Evolutionary conservation across 176 grass and related monocot genomes (phyloP).

Genomic region (Bromus sterilis): DNA sequence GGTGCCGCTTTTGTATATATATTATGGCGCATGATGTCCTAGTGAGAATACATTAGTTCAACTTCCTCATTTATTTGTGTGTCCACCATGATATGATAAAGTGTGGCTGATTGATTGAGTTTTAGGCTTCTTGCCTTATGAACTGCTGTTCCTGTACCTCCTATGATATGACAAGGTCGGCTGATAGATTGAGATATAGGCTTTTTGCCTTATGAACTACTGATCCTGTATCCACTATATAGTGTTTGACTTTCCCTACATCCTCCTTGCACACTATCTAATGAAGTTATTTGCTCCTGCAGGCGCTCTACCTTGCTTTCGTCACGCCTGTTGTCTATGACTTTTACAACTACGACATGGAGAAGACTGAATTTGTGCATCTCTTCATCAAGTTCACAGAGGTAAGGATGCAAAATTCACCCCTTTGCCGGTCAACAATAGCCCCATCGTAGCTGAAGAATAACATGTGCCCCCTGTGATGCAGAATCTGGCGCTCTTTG

Average conservation of each 20-base stretch:
- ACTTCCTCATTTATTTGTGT: not conserved
- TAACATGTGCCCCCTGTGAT: not conserved
- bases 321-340: slow-evolving; percentile 60
- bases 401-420: slow-evolving; percentile 10
- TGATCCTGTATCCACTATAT: not conserved
- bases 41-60: not conserved
- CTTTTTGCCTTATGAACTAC: not conserved
- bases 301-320: slow-evolving; percentile 52
- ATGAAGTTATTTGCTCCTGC: not conserved
- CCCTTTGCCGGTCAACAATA: not conserved
- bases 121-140: too few species aligned
- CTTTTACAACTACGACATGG: slow-evolving; percentile 81
- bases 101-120: not conserved
- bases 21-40: not conserved
- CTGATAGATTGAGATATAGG: not conserved
- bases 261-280: not conserved
- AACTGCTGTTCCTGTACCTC: not conserved
- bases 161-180: too few species aligned
- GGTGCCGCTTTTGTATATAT: not conserved
- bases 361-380: slow-evolving; percentile 61
- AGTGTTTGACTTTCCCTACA: not conserved
- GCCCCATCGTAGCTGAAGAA: not conserved
- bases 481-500: slow-evolving; percentile 55
- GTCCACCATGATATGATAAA: not conserved
- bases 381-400: slow-evolving; percentile 69